Conservation (phyloP, 257 asterid genomes). For the Solanum paucissectum region DNA sequence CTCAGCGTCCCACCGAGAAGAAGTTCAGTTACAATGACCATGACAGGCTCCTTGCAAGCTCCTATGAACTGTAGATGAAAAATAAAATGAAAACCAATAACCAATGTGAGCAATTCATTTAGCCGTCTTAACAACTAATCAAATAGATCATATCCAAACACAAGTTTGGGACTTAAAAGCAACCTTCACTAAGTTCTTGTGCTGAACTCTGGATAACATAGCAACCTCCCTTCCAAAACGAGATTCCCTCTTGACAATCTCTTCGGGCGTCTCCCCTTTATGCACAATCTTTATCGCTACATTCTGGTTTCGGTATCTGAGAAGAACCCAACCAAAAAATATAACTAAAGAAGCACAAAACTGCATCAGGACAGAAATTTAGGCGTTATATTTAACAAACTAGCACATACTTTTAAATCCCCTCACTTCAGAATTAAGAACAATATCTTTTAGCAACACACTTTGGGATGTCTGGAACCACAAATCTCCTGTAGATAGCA, state of each 20-base stretch:
- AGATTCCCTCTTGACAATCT: slow-evolving; percentile 55
- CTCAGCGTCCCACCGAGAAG: slow-evolving; percentile 78
- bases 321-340: not conserved
- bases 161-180: not conserved
- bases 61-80: slow-evolving; percentile 56
- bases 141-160: not conserved
- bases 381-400: not conserved
- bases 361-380: not conserved
- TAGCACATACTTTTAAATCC: not conserved
- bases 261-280: slow-evolving; percentile 73
- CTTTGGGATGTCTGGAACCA: too few species aligned
- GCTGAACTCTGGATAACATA: slow-evolving; percentile 86
- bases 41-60: slow-evolving; percentile 91
- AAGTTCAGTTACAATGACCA: slow-evolving; percentile 86
- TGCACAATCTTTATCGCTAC: slow-evolving; percentile 75
- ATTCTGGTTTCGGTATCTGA: slow-evolving; percentile 73
- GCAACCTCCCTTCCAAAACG: slow-evolving; percentile 76
- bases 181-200: slow-evolving; percentile 92
- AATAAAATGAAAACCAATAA: not conserved
- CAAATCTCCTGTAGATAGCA: too few species aligned
- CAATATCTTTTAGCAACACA: not conserved
- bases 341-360: not conserved
- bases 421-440: not conserved
- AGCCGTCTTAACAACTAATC: not conserved
- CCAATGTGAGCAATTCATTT: not conserved